phyloP scores from a whole-genome alignment of 352 stramenopile species.

The Saprolegnia diclina region DNA sequence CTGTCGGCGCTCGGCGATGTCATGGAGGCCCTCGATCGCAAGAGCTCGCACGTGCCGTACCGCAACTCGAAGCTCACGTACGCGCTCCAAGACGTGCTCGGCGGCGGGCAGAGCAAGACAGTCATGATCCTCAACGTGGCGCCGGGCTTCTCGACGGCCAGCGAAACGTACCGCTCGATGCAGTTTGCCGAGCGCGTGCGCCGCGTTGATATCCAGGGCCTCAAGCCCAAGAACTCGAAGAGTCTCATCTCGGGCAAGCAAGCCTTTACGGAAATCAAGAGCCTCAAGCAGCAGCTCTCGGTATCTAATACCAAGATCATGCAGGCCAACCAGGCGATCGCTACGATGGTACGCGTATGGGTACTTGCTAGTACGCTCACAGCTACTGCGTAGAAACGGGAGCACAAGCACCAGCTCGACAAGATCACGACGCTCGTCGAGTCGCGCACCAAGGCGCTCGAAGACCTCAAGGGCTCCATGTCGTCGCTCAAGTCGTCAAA shows the following conservation, averaged over 20 bases:
- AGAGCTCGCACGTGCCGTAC: conserved; percentile 92
- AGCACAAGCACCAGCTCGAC: conserved; percentile 90
- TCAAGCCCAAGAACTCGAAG: conserved; percentile 31
- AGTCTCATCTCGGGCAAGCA: conserved; percentile 87
- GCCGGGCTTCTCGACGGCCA: conserved; percentile 71
- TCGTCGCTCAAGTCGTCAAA: conserved; percentile 59
- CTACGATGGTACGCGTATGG: conserved; percentile 75
- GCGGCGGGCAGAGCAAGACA: conserved; percentile 83
- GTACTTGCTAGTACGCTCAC: conserved; percentile 30
- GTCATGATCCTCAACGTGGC: conserved; percentile 93
- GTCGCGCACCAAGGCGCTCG: conserved; percentile 73
- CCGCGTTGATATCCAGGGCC: conserved; percentile 57
- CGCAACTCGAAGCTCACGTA: conserved; percentile 98
- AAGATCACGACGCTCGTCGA: conserved; percentile 72
- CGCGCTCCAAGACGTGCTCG: conserved; percentile 91
- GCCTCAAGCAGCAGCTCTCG: conserved; percentile 89
- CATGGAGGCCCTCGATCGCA: conserved; percentile 88
- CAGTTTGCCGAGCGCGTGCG: conserved; percentile 80
- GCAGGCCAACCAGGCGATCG: conserved; percentile 87
- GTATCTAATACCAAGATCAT: conserved; percentile 75
- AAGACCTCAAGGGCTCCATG: conserved; percentile 60
- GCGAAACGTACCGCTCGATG: conserved; percentile 83
- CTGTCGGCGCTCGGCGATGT: conserved; percentile 91
- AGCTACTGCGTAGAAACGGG: conserved; percentile 63
- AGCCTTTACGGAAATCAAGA: conserved; percentile 91